These are phyloP conservation scores for Phytophthora pisi DNA, from an alignment of 352 stramenopile species.

Conservation along the genomic window DNA sequence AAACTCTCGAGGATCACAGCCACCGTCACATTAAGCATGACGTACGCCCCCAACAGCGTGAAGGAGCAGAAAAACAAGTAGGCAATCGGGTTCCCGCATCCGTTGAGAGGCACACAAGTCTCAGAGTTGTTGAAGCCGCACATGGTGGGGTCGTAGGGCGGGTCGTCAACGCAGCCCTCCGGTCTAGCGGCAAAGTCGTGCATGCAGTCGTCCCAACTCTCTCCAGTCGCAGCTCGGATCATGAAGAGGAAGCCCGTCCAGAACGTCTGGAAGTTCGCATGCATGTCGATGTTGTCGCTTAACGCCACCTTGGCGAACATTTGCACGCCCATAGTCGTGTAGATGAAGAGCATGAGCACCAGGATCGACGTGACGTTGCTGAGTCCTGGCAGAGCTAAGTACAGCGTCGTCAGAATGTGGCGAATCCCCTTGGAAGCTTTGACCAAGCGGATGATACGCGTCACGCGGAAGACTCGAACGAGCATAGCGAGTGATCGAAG, in stretches of 20 bases:
- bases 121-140: slow-evolving; percentile 74
- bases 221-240: slow-evolving; percentile 90
- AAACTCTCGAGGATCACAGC: slow-evolving; percentile 94
- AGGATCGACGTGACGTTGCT: slow-evolving; percentile 91
- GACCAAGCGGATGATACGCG: slow-evolving; percentile 78
- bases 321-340: slow-evolving; percentile 91
- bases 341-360: slow-evolving; percentile 94
- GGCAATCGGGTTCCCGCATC: slow-evolving; percentile 72
- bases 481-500: slow-evolving; percentile 79
- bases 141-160: slow-evolving; percentile 57
- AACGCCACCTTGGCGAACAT: slow-evolving; percentile 90
- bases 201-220: slow-evolving; percentile 94
- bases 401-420: slow-evolving; percentile 91
- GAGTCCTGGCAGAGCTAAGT: slow-evolving; percentile 85
- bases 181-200: slow-evolving; percentile 64
- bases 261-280: slow-evolving; percentile 94
- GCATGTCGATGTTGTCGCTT: slow-evolving; percentile 72
- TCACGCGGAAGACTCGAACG: slow-evolving; percentile 92
- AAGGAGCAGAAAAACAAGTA: slow-evolving; percentile 87
- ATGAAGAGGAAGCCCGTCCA: slow-evolving; percentile 89
- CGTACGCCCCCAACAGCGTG: slow-evolving; percentile 91
- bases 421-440: slow-evolving; percentile 85
- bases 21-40: slow-evolving; percentile 95
- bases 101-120: slow-evolving; percentile 69
- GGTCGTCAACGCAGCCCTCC: slow-evolving; percentile 65